Percentiles rank a stretch among this genome's conserved stretches.
phyloP scores from a whole-genome alignment of 1,284 basidiomycete genomes.

The Hemileia vastatrix region DNA sequence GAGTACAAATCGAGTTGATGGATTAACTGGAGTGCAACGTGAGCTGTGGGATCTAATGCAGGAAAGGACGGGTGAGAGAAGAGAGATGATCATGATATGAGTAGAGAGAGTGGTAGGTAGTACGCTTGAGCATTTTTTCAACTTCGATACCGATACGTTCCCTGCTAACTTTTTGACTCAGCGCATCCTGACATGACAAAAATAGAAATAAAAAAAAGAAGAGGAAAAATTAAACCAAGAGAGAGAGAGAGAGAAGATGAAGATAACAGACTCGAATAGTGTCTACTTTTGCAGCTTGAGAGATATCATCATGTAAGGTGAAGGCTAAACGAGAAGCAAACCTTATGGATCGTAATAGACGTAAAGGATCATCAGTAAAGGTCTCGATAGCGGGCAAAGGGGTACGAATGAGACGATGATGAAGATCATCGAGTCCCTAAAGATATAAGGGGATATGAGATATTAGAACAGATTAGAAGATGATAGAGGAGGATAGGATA shows the following conservation, averaged over 20 bases:
- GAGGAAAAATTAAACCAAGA: background rate
- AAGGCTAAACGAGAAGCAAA: slow-evolving; percentile 88
- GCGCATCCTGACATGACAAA: slow-evolving; percentile 29
- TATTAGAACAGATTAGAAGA: background rate
- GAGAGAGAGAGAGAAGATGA: background rate
- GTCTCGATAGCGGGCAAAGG: slow-evolving; percentile 78
- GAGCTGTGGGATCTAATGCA: background rate
- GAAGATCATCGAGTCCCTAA: slow-evolving; percentile 73
- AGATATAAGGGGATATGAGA: background rate
- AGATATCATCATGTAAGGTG: slow-evolving; percentile 62
- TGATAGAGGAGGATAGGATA: background rate
- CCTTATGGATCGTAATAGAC: slow-evolving; percentile 78
- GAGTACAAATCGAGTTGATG: slow-evolving; percentile 8
- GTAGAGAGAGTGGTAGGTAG: slow-evolving; percentile 1
- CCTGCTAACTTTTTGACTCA: slow-evolving; percentile 38
- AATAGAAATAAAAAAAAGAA: slow-evolving; percentile 1
- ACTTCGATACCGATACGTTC: slow-evolving; percentile 44
- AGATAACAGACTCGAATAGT: slow-evolving; percentile 48
- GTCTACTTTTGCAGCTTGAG: slow-evolving; percentile 57
- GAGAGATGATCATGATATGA: background rate
- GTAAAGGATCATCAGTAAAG: slow-evolving; percentile 86
- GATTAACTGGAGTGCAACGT: slow-evolving; percentile 2
- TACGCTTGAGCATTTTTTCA: slow-evolving; percentile 52
- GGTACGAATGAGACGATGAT: slow-evolving; percentile 71
- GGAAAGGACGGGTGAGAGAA: background rate